phyloP scores from a whole-genome alignment of 306 rosid genomes.

The Vigna nakashimae region DNA sequence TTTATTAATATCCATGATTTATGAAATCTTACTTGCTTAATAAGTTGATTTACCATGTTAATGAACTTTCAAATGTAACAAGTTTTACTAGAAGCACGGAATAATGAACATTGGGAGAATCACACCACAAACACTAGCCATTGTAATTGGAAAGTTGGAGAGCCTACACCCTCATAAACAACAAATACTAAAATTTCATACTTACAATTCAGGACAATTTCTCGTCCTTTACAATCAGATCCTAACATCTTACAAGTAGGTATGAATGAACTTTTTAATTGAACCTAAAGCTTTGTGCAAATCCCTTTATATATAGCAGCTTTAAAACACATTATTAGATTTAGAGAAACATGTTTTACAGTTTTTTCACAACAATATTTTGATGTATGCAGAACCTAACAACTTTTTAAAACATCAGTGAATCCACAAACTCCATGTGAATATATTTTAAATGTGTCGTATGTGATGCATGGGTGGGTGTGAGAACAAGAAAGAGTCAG shows the following conservation, averaged over 20 bases:
- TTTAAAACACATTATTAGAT: not conserved
- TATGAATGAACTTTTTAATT: not conserved
- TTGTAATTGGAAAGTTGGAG: not conserved
- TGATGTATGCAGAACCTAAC: not conserved
- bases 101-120: not conserved
- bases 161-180: not conserved
- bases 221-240: not conserved
- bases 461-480: not conserved
- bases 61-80: conserved; percentile 7
- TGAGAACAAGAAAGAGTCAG: conserved; percentile 15
- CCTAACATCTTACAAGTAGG: not conserved
- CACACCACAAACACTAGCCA: not conserved
- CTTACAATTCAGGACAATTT: not conserved
- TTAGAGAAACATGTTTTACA: not conserved
- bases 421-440: conserved; percentile 1
- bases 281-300: not conserved
- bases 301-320: conserved; percentile 20
- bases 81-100: not conserved
- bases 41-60: conserved; percentile 14
- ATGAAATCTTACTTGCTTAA: not conserved
- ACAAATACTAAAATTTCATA: not conserved
- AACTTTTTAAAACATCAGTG: not conserved
- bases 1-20: not conserved
- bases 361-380: conserved; percentile 2
- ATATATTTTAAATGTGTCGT: conserved; percentile 3